phyloP scores from a whole-genome alignment of 768 basidiomycete species.

The Leccinum incarnatum region DNA sequence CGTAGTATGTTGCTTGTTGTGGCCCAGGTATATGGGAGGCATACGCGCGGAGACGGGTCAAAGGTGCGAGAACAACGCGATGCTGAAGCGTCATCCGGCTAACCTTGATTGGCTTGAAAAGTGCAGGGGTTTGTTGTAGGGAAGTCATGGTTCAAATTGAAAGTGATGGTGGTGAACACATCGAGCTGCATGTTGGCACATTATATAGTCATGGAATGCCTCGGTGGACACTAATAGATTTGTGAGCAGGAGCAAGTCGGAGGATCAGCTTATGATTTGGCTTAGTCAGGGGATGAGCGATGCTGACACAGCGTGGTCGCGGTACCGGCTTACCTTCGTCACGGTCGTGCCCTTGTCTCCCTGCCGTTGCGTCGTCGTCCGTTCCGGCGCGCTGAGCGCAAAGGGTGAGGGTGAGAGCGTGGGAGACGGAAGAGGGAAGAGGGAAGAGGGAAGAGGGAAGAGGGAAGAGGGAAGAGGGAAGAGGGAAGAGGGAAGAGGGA shows the following conservation, averaged over 20 bases:
- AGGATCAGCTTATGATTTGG: no score
- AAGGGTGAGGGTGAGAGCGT: no score
- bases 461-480: no score
- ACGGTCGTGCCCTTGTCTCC: no score
- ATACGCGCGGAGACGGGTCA: background rate
- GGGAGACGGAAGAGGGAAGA: no score
- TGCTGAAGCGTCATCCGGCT: background rate
- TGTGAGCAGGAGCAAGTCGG: background rate
- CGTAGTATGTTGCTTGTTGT: background rate
- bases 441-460: no score
- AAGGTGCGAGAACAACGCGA: background rate
- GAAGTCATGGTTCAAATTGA: background rate
- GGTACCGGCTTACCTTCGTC: no score
- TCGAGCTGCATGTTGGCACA: background rate
- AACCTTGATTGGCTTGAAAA: background rate
- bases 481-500: no score
- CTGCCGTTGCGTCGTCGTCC: no score
- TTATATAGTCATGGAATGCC: background rate
- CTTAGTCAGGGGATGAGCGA: no score
- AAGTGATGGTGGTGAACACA: background rate
- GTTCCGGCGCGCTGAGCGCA: no score
- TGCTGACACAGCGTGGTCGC: no score
- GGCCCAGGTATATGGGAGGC: background rate
- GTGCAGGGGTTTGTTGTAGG: background rate
- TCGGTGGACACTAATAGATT: background rate